Evolutionary conservation across 2,329 filamentous ascomycete species (phyloP), one percentile per base, ranked within the genome.

Genomic region (Stachybotrys chlorohalonatus): DNA sequence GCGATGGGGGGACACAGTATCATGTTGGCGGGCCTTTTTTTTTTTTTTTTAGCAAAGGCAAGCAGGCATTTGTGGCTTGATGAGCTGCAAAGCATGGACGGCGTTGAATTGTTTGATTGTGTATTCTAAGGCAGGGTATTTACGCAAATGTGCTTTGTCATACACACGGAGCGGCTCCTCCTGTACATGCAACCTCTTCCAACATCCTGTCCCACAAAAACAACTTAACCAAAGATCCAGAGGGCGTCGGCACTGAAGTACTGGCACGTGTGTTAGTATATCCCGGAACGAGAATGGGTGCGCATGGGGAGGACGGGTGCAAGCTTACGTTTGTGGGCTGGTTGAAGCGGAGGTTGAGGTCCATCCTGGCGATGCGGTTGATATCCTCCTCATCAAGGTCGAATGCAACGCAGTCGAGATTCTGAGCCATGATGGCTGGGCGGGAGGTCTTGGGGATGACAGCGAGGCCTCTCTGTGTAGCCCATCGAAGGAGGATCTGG

Each of bases 401-500:
- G 66, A 89, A 92, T 58, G 73, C 74, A 59, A 75, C 81, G 58
- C 84, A 82, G 61, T 85, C 80, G 60, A 92, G 73, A 73, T 90
- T 90, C 75, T 86, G 76, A 56, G 74, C 68, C 68, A 90, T 78
- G 60, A 75, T 60, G 24, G 67, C 75, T 58, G 59, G 66, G 60
- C 70, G 79, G 72, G 70, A 86, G 59, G 81, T 86, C 82, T 93
- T 93, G 62, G 89, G 89, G 63, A 94, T 94, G 63, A 94, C 87
- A 51, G 89, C 87, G 55, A 94, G 76, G 36, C 84, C 84, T 52
- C 87, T 81, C 78, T 95, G 90, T 15, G 90, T 95, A 24, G 90
- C 84, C 91, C 91, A 96, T 63, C 90, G 82, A 61, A 96, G 79
- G 57, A 95, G 79, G 31, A 95, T 79, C 79, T 96, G 90, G 15